phyloP scores from a whole-genome alignment of 495 filamentous ascomycete species.

The Lichina pygmaea region DNA sequence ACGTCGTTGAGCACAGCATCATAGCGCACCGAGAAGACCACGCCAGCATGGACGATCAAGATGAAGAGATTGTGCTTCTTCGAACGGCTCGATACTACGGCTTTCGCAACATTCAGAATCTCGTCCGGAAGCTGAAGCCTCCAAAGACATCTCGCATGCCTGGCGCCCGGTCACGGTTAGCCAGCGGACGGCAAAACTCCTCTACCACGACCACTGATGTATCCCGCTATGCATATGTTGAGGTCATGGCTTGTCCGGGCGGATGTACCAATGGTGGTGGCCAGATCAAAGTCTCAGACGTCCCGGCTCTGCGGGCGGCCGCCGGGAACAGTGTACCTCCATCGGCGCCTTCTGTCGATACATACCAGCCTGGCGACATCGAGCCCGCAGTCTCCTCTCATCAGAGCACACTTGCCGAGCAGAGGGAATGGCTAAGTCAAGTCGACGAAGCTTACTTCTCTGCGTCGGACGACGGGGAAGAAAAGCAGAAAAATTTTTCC shows the following conservation, averaged over 20 bases:
- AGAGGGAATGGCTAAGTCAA: constrained; percentile 60
- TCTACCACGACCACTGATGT: constrained; percentile 8
- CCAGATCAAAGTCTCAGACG: constrained; percentile 73
- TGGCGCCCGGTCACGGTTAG: constrained; percentile 24
- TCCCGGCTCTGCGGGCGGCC: constrained; percentile 7
- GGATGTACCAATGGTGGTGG: constrained; percentile 95
- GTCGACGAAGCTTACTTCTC: constrained; percentile 94
- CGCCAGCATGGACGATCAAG: no score
- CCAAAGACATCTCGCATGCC: constrained; percentile 47
- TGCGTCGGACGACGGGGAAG: constrained; percentile 29
- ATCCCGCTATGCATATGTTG: constrained; percentile 61
- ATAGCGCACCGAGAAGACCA: constrained; percentile 7
- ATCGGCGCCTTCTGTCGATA: no score
- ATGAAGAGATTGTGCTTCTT: constrained; percentile 30
- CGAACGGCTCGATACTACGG: constrained; percentile 81
- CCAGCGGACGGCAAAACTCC: constrained; percentile 15
- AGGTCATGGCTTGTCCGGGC: constrained; percentile 96
- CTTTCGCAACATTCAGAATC: constrained; percentile 92
- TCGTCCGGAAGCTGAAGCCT: constrained; percentile 73
- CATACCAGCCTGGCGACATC: no score
- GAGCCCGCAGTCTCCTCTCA: no score
- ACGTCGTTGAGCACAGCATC: constrained; percentile 64
- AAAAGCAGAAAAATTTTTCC: constrained; percentile 8
- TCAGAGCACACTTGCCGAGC: constrained; percentile 23
- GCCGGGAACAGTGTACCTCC: no score